These are phyloP conservation scores for Colletotrichum lupini DNA, from an alignment of 2,329 filamentous ascomycete genomes.

Conservation along the genomic window DNA sequence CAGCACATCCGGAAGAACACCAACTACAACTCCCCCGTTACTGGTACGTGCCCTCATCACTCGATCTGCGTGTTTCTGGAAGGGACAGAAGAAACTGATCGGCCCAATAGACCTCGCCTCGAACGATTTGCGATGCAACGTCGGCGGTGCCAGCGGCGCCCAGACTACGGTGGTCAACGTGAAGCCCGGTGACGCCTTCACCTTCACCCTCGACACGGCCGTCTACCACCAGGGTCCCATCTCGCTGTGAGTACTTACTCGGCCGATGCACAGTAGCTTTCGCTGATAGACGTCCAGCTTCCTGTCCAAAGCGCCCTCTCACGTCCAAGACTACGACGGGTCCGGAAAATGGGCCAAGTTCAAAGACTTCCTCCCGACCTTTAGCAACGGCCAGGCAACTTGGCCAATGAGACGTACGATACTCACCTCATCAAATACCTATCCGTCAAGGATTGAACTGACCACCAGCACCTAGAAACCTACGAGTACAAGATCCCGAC, in stretches of 20 bases:
- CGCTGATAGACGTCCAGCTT: slow-evolving; percentile 41
- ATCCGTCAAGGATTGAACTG: neutral
- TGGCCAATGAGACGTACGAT: slow-evolving; percentile 46
- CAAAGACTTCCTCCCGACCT: slow-evolving; percentile 49
- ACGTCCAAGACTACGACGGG: slow-evolving; percentile 49
- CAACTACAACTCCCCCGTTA: slow-evolving; percentile 51
- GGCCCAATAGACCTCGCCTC: slow-evolving; percentile 45
- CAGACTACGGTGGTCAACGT: slow-evolving; percentile 45
- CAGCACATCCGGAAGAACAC: slow-evolving; percentile 50
- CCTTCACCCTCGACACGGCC: slow-evolving; percentile 50
- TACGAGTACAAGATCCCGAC: slow-evolving; percentile 56
- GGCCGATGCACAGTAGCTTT: neutral
- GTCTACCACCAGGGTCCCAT: slow-evolving; percentile 54
- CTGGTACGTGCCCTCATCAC: slow-evolving; percentile 31
- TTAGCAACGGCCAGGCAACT: slow-evolving; percentile 42
- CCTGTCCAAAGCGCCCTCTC: slow-evolving; percentile 50
- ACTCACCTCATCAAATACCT: neutral
- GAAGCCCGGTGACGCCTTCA: slow-evolving; percentile 48
- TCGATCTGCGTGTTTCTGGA: no score
- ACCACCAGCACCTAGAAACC: slow-evolving; percentile 34
- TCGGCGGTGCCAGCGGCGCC: slow-evolving; percentile 44
- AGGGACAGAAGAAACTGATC: neutral
- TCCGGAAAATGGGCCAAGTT: slow-evolving; percentile 54
- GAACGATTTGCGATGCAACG: slow-evolving; percentile 52
- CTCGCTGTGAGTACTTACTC: slow-evolving; percentile 43